Percentiles rank a stretch among this genome's conserved stretches.
Conservation (phyloP, 768 basidiomycete genomes). For the Porpolomopsis calyptriformis region DNA sequence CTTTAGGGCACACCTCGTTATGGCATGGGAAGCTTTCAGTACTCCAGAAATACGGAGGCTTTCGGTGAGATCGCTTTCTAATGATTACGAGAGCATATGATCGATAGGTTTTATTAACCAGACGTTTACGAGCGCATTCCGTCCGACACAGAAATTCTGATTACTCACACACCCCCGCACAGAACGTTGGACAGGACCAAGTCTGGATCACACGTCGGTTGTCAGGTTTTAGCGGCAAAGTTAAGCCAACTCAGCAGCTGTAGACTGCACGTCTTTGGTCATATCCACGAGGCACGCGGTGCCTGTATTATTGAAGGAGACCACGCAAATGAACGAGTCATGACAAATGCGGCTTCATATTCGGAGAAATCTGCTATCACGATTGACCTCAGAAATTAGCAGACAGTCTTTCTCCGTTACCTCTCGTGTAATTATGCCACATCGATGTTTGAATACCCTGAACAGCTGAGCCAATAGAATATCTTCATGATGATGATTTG, state of each 20-base stretch:
- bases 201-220: constrained; percentile 38
- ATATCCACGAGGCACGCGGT: constrained; percentile 50
- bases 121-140: constrained; percentile 37
- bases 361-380: constrained; percentile 23
- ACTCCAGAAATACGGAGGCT: constrained; percentile 27
- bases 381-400: constrained; percentile 32
- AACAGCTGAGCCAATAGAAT: too few relatives aligned
- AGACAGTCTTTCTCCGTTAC: too few relatives aligned
- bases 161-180: constrained; percentile 50
- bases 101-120: constrained; percentile 13
- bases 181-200: constrained; percentile 34
- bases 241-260: constrained; percentile 27
- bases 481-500: too few relatives aligned
- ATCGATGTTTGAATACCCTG: too few relatives aligned
- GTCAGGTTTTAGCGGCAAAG: constrained; percentile 28
- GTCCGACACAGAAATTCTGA: constrained; percentile 37
- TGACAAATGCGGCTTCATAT: constrained; percentile 39
- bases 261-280: constrained; percentile 49
- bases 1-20: constrained; percentile 33
- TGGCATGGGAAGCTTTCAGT: constrained; percentile 41
- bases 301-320: constrained; percentile 14
- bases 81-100: constrained; percentile 1
- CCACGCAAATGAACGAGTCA: constrained; percentile 20
- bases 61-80: constrained; percentile 21
- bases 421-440: too few relatives aligned